Evolutionary conservation across 2,329 filamentous ascomycete genomes (phyloP).

Genomic region (Pochonia chlamydosporia): DNA sequence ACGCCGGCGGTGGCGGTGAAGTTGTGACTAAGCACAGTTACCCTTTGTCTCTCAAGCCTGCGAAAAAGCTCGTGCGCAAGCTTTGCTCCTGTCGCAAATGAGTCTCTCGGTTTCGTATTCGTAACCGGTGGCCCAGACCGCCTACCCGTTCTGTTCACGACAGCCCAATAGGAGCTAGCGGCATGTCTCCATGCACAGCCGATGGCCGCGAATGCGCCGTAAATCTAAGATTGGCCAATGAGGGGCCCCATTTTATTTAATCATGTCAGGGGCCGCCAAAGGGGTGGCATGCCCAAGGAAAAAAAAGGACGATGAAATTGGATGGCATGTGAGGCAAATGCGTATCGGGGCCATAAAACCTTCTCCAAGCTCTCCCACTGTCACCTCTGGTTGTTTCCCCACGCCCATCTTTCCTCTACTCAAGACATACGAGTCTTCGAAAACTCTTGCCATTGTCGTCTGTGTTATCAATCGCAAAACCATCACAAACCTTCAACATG

Average conservation of each 20-base stretch:
- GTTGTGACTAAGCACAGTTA: neutral
- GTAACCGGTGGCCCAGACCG: conserved; percentile 1
- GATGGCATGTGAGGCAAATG: conserved; percentile 4
- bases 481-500: conserved; percentile 32
- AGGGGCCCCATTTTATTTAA: neutral
- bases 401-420: neutral
- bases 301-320: conserved; percentile 5
- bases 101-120: conserved; percentile 13
- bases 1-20: neutral
- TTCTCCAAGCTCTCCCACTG: neutral
- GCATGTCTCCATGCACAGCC: neutral
- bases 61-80: too few species aligned
- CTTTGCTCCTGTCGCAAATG: neutral
- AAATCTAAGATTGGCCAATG: conserved; percentile 10
- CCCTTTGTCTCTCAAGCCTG: neutral
- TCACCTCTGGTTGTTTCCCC: neutral
- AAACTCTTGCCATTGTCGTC: neutral
- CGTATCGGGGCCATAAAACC: conserved; percentile 5
- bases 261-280: conserved; percentile 6
- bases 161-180: neutral
- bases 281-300: neutral
- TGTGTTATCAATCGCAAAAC: neutral
- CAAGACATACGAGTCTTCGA: too few species aligned
- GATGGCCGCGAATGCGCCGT: neutral
- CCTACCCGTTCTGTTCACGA: neutral